Conservation (phyloP, 257 asterid genomes). For the Henckelia pumila region DNA sequence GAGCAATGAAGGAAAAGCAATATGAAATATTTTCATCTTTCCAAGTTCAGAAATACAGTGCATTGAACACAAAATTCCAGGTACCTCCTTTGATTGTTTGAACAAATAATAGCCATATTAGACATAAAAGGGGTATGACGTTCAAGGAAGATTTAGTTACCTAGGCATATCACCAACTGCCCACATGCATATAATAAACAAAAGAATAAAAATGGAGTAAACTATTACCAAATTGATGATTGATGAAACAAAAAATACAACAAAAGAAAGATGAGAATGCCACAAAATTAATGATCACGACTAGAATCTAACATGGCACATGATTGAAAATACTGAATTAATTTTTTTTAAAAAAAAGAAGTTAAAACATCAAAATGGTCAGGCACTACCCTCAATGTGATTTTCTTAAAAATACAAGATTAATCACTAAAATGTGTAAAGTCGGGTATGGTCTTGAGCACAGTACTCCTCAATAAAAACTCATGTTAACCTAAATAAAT, state of each 20-base stretch:
- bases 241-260: background rate
- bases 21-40: constrained; percentile 6
- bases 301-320: too few relatives aligned
- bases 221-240: background rate
- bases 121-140: background rate
- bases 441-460: too few relatives aligned
- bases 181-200: constrained; percentile 7
- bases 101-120: constrained; percentile 6
- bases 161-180: constrained; percentile 15
- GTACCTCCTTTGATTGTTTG: constrained; percentile 4
- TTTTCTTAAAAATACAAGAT: too few relatives aligned
- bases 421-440: too few relatives aligned
- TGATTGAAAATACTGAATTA: too few relatives aligned
- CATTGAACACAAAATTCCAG: constrained; percentile 5
- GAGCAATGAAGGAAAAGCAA: constrained; percentile 10
- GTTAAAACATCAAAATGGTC: too few relatives aligned
- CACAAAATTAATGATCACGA: too few relatives aligned
- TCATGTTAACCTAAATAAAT: constrained; percentile 6
- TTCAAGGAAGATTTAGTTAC: constrained; percentile 16
- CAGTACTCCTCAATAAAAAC: constrained; percentile 1
- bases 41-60: constrained; percentile 19
- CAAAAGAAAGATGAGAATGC: too few relatives aligned
- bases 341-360: too few relatives aligned
- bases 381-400: too few relatives aligned
- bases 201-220: constrained; percentile 13